Evolutionary conservation across 257 asterid species (phyloP).

Genomic region (Nicotiana otophora): DNA sequence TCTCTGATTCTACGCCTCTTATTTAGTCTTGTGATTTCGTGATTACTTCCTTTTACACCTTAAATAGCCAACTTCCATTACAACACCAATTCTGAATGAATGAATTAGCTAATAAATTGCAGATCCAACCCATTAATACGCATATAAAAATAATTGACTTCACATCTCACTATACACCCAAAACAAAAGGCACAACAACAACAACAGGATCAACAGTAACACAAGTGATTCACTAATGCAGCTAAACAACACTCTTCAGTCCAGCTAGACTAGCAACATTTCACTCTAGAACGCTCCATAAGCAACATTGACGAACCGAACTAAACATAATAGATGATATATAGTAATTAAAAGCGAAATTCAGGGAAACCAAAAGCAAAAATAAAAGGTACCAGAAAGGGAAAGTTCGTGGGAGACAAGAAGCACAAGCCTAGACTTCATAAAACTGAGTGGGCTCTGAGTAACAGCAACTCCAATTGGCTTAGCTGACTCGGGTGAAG

Average conservation of each 20-base stretch:
- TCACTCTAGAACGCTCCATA: background rate
- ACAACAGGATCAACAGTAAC: background rate
- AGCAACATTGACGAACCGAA: background rate
- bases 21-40: background rate
- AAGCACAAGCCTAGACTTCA: conserved; percentile 58
- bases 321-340: background rate
- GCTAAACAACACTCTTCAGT: background rate
- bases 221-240: background rate
- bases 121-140: background rate
- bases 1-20: background rate
- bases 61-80: background rate
- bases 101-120: background rate
- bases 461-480: conserved; percentile 5
- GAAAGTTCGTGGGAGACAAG: conserved; percentile 78
- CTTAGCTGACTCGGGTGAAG: conserved; percentile 6
- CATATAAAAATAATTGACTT: background rate
- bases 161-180: background rate
- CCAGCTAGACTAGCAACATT: background rate
- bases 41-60: background rate
- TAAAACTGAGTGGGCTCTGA: conserved; percentile 38
- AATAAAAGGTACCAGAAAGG: conserved; percentile 48
- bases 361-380: background rate
- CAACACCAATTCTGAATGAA: background rate
- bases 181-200: no score
- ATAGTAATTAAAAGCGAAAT: background rate